These are phyloP conservation scores for Tetrapyrgos nigripes DNA, from an alignment of 1,284 basidiomycete genomes.

Conservation along the genomic window DNA sequence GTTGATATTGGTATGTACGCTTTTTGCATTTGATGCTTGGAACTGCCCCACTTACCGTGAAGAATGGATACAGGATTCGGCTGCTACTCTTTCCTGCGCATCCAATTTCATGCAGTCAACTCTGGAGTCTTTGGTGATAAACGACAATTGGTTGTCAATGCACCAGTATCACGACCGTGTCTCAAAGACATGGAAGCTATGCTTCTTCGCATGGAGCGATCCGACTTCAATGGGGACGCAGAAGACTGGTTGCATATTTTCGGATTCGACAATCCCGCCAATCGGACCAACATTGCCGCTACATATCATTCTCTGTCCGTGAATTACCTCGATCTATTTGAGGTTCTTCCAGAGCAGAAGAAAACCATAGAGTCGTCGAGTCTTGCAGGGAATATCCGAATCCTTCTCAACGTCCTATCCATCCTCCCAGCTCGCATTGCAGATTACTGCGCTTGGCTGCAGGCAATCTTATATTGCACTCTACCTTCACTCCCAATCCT, in stretches of 20 bases:
- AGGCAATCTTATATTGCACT: conserved; percentile 22
- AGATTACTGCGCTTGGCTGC: conserved; percentile 35
- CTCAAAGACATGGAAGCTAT: conserved; percentile 26
- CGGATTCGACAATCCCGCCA: conserved; percentile 31
- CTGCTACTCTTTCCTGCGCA: conserved; percentile 34
- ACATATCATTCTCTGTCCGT: conserved; percentile 43
- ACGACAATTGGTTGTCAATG: conserved; percentile 35
- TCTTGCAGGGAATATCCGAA: conserved; percentile 26
- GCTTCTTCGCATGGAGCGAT: conserved; percentile 4
- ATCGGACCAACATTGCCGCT: conserved; percentile 33
- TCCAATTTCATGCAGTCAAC: conserved; percentile 29
- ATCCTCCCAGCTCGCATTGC: conserved; percentile 36
- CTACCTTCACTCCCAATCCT: conserved; percentile 27
- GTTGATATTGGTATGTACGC: conserved; percentile 26
- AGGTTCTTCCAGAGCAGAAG: conserved; percentile 28
- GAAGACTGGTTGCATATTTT: conserved; percentile 41
- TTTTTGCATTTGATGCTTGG: background rate
- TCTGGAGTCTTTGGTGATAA: conserved; percentile 40
- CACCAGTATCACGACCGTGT: conserved; percentile 41
- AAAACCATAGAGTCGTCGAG: conserved; percentile 26
- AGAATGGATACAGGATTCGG: conserved; percentile 33
- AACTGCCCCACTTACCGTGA: background rate
- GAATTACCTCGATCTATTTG: conserved; percentile 35
- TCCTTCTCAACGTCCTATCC: conserved; percentile 34
- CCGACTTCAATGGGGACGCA: background rate